phyloP scores from a whole-genome alignment of 83 land plant species.

The Thuja plicata region DNA sequence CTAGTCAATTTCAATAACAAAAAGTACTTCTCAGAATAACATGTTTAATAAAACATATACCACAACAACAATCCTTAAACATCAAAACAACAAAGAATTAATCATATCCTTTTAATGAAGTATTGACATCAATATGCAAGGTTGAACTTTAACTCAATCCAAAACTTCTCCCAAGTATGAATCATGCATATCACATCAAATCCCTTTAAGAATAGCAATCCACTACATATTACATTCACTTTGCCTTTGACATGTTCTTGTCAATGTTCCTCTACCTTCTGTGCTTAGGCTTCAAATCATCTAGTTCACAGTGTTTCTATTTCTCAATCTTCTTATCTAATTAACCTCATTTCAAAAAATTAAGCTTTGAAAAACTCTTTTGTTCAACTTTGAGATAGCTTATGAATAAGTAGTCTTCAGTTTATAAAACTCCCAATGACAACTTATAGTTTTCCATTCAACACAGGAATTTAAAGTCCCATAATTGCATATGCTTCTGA shows the following conservation, averaged over 20 bases:
- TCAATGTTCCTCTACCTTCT: too few species aligned
- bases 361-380: neutral
- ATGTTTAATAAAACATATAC: neutral
- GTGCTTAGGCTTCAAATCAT: too few species aligned
- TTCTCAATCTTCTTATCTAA: neutral
- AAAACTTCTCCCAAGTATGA: neutral
- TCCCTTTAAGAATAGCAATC: neutral
- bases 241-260: neutral
- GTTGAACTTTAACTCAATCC: neutral
- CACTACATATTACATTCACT: neutral
- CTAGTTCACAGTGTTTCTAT: neutral
- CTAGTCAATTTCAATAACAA: neutral
- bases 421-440: neutral
- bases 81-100: neutral
- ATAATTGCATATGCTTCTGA: neutral
- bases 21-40: neutral
- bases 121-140: neutral
- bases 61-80: neutral
- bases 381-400: neutral
- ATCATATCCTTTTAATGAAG: neutral
- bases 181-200: neutral
- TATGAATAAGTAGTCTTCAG: neutral
- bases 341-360: too few species aligned
- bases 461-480: neutral
- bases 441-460: neutral